Percentiles rank a stretch among this genome's conserved stretches.
These are phyloP conservation scores for Paramecium caudatum DNA, from an alignment of 73 alveolate genomes.

Conservation along the genomic window DNA sequence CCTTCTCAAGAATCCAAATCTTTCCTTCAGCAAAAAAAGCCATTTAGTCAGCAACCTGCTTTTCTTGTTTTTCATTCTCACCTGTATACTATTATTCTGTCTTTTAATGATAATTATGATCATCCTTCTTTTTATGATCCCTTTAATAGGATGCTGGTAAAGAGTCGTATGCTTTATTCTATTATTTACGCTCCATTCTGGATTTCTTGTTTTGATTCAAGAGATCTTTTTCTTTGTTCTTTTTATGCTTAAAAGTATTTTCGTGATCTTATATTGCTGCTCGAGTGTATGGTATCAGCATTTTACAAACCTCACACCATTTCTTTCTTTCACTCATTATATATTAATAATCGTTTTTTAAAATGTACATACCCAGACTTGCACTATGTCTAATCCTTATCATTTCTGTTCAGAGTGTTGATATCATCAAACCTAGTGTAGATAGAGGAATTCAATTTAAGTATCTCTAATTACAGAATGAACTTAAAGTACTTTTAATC, in stretches of 20 bases:
- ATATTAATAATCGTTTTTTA: conserved; percentile 35
- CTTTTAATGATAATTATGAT: neutral
- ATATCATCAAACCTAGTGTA: no score
- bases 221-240: conserved; percentile 40
- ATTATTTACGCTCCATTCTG: conserved; percentile 32
- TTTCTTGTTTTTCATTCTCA: neutral
- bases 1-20: conserved; percentile 51
- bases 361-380: no score
- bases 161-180: conserved; percentile 27
- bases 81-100: conserved; percentile 21
- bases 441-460: no score
- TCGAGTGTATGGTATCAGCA: conserved; percentile 46
- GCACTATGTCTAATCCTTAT: no score
- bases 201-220: conserved; percentile 3
- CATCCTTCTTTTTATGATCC: neutral
- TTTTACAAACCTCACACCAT: conserved; percentile 69
- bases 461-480: conserved; percentile 74
- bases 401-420: no score
- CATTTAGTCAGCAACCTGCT: conserved; percentile 36
- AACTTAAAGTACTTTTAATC: conserved; percentile 78
- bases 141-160: neutral
- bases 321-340: conserved; percentile 40
- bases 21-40: conserved; percentile 64
- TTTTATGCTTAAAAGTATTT: conserved; percentile 48
- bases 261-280: conserved; percentile 60